Conservation (phyloP, 768 basidiomycete species). For the Tylopilus felleus region DNA sequence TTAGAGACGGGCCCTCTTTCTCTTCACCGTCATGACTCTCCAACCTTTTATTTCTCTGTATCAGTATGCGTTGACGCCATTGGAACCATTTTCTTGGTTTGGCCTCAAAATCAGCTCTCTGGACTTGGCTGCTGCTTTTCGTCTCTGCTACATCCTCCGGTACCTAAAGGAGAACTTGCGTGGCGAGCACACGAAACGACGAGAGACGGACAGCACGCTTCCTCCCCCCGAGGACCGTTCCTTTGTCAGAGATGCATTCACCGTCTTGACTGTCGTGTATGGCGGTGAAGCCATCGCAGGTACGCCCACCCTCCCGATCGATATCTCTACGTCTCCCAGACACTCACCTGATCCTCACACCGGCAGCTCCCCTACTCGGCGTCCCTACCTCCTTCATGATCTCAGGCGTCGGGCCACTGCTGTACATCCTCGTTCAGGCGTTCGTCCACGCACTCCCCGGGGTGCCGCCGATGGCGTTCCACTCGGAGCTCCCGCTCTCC, state of each 20-base stretch:
- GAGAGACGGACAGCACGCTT: conserved; percentile 31
- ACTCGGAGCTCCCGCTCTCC: conserved; percentile 68
- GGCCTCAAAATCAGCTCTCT: conserved; percentile 56
- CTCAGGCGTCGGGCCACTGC: conserved; percentile 59
- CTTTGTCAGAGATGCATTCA: conserved; percentile 52
- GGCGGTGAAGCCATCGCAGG: conserved; percentile 74
- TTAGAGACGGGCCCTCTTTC: neutral
- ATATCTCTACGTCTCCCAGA: neutral
- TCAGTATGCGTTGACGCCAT: conserved; percentile 50
- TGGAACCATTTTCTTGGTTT: conserved; percentile 68
- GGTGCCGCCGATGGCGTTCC: conserved; percentile 42
- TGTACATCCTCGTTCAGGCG: conserved; percentile 62
- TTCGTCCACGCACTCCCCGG: conserved; percentile 58
- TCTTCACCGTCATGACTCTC: conserved; percentile 29
- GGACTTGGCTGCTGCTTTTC: conserved; percentile 63
- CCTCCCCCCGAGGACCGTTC: conserved; percentile 46
- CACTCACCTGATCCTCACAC: neutral
- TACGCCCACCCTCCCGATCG: conserved; percentile 30
- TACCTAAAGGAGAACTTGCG: conserved; percentile 57
- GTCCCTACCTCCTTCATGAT: conserved; percentile 75
- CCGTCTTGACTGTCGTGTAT: conserved; percentile 67
- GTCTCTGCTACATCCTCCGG: conserved; percentile 66
- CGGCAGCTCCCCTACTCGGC: conserved; percentile 58
- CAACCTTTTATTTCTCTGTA: conserved; percentile 48
- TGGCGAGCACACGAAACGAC: conserved; percentile 40